These are phyloP conservation scores for Filobasidium floriforme DNA, from an alignment of 768 basidiomycete genomes.

Conservation along the genomic window DNA sequence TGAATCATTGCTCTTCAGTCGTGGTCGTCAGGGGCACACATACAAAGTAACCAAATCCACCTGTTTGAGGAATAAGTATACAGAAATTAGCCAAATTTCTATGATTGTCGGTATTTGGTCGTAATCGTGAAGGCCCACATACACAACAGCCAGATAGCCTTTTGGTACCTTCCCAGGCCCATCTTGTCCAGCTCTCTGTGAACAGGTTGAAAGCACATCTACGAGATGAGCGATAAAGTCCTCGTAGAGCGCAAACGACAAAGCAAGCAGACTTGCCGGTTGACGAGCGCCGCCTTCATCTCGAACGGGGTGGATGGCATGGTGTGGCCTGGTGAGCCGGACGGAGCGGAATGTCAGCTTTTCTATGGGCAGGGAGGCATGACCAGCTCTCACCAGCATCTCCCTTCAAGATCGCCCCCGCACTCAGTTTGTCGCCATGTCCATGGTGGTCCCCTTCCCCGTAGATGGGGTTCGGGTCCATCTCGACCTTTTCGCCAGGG, in stretches of 20 bases:
- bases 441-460: not conserved
- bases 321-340: not conserved
- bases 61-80: too few relatives aligned
- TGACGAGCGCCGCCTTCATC: slow-evolving; percentile 43
- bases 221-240: not conserved
- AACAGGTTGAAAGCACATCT: not conserved
- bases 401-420: not conserved
- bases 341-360: too few relatives aligned
- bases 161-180: slow-evolving; percentile 41
- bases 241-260: not conserved
- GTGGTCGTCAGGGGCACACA: too few relatives aligned
- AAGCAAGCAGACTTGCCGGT: slow-evolving; percentile 13
- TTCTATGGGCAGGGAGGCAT: not conserved
- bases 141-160: slow-evolving; percentile 44
- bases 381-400: not conserved
- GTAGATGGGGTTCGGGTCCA: not conserved
- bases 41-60: too few relatives aligned
- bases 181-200: slow-evolving; percentile 39
- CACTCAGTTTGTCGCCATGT: not conserved
- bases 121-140: too few relatives aligned
- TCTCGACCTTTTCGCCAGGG: not conserved
- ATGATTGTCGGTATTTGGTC: too few relatives aligned
- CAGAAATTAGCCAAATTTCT: too few relatives aligned
- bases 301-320: slow-evolving; percentile 34
- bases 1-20: too few relatives aligned